These are phyloP conservation scores for Miamiensis avidus DNA, from an alignment of 169 alveolate species.

Conservation along the genomic window DNA sequence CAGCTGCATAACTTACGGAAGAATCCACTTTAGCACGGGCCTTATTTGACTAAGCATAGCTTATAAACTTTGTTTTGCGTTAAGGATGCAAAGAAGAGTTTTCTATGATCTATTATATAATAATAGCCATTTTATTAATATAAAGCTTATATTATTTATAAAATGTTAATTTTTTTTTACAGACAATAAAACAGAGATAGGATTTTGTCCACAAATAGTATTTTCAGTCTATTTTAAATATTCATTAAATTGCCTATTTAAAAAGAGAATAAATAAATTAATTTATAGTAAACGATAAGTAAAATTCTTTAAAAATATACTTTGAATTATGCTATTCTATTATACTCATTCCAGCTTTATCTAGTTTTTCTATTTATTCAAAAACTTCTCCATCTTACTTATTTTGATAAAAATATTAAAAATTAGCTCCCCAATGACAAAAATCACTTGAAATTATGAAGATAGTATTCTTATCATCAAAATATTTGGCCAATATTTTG, in stretches of 20 bases:
- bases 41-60: slow-evolving; percentile 82
- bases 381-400: slow-evolving; percentile 52
- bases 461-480: slow-evolving; percentile 60
- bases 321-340: slow-evolving; percentile 67
- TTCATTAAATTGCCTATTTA: slow-evolving; percentile 63
- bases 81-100: neutral
- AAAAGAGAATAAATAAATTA: too few species aligned
- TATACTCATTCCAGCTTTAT: slow-evolving; percentile 79
- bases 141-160: too few species aligned
- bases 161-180: slow-evolving; percentile 26
- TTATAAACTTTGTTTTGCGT: slow-evolving; percentile 61
- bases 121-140: neutral
- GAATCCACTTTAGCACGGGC: slow-evolving; percentile 69
- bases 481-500: slow-evolving; percentile 77
- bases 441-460: slow-evolving; percentile 92
- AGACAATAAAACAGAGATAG: slow-evolving; percentile 86
- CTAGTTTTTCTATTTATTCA: slow-evolving; percentile 79
- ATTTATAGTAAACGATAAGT: too few species aligned
- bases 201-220: slow-evolving; percentile 96
- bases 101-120: slow-evolving; percentile 24
- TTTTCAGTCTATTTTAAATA: slow-evolving; percentile 90
- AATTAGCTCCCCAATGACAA: slow-evolving; percentile 93
- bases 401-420: slow-evolving; percentile 51
- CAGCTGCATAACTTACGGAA: slow-evolving; percentile 92
- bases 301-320: neutral